These are phyloP conservation scores for Aspergillus indologenus DNA, from an alignment of 495 filamentous ascomycete genomes.

Conservation along the genomic window DNA sequence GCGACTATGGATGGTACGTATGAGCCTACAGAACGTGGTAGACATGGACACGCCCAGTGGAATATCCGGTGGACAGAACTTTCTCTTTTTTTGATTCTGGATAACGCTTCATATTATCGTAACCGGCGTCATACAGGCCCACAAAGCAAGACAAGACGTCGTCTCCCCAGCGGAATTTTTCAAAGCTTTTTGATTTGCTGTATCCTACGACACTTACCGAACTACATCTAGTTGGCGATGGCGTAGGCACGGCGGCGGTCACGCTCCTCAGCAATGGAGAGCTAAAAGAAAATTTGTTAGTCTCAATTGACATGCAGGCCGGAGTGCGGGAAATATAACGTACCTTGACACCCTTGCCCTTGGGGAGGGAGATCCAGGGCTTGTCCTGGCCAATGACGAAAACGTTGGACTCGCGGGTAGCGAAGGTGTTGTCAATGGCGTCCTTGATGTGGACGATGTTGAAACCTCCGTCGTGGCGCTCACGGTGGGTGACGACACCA, in stretches of 20 bases:
- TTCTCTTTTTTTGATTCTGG: constrained; percentile 18
- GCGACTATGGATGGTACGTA: constrained; percentile 31
- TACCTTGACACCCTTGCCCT: constrained; percentile 99
- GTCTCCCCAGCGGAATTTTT: constrained; percentile 38
- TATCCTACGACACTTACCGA: constrained; percentile 28
- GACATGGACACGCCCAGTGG: constrained; percentile 11
- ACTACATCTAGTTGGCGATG: constrained; percentile 58
- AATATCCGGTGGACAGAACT: constrained; percentile 18
- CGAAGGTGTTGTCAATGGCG: constrained; percentile 98
- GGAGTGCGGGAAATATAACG: constrained; percentile 11
- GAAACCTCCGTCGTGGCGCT: constrained; percentile 99
- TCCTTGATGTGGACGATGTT: constrained; percentile 99
- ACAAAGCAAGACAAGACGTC: constrained; percentile 43
- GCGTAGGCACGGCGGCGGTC: constrained; percentile 85
- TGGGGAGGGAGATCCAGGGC: constrained; percentile 97
- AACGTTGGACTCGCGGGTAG: constrained; percentile 97
- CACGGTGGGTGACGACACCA: constrained; percentile 99
- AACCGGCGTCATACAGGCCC: constrained; percentile 38
- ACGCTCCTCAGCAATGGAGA: constrained; percentile 96
- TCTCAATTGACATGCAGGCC: neutral
- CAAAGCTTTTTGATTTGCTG: constrained; percentile 27
- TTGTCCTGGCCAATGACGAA: constrained; percentile 97
- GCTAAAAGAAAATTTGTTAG: constrained; percentile 45
- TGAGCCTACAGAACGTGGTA: constrained; percentile 33
- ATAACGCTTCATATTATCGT: constrained; percentile 21